Conservation (phyloP, 495 filamentous ascomycete genomes). For the Extremus antarcticus region DNA sequence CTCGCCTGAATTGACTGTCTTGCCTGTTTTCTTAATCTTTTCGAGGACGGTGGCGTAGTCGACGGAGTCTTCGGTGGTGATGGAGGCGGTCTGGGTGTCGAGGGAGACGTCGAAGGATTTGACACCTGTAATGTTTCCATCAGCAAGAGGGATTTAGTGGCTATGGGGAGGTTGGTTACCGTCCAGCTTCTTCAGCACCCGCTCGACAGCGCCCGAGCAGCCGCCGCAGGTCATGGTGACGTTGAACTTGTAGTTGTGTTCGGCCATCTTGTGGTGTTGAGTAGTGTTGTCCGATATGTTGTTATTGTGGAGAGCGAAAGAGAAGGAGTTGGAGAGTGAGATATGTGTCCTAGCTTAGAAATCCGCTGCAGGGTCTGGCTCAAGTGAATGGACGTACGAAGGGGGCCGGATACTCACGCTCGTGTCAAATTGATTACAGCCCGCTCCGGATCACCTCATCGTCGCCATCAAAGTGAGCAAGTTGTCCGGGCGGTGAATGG, state of each 20-base stretch:
- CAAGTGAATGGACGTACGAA: neutral
- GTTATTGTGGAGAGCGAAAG: neutral
- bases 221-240: conserved; percentile 59
- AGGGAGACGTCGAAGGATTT: conserved; percentile 79
- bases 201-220: conserved; percentile 64
- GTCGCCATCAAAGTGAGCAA: neutral
- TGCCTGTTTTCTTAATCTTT: conserved; percentile 92
- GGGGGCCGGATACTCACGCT: neutral
- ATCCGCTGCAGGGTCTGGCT: neutral
- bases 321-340: neutral
- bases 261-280: conserved; percentile 34
- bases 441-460: neutral
- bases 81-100: conserved; percentile 64
- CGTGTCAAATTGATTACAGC: neutral
- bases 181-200: conserved; percentile 90
- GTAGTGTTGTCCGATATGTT: neutral
- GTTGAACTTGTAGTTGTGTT: conserved; percentile 62
- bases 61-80: conserved; percentile 54
- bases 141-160: neutral
- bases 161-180: conserved; percentile 42
- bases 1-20: conserved; percentile 69
- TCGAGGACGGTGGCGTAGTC: conserved; percentile 70
- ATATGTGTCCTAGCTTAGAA: neutral
- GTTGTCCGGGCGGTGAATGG: too few relatives aligned
- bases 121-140: conserved; percentile 49